Percentiles rank a stretch among this genome's conserved stretches.
Conservation (phyloP, 2,329 filamentous ascomycete genomes). For the Colletotrichum tropicale region DNA sequence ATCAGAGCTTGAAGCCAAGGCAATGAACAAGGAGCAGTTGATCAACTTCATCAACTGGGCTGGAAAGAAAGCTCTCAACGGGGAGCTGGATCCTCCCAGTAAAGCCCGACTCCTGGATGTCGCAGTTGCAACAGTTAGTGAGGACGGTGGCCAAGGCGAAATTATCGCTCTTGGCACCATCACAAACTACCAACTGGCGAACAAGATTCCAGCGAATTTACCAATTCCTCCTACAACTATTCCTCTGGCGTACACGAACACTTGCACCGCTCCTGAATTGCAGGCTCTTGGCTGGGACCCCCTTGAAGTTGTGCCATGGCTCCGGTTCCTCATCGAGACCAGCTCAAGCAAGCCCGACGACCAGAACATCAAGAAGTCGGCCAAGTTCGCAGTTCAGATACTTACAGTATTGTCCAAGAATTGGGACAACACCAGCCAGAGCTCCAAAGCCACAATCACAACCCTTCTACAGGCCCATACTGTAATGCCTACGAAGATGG, state of each 20-base stretch:
- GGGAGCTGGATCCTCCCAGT: slow-evolving; percentile 73
- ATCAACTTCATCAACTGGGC: slow-evolving; percentile 86
- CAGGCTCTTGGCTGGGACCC: slow-evolving; percentile 86
- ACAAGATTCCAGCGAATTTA: slow-evolving; percentile 79
- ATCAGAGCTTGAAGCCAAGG: slow-evolving; percentile 80
- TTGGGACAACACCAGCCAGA: slow-evolving; percentile 79
- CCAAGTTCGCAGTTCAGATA: slow-evolving; percentile 78
- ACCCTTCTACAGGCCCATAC: slow-evolving; percentile 69
- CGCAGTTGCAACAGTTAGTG: slow-evolving; percentile 73
- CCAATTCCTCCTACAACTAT: slow-evolving; percentile 84
- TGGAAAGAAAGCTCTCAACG: slow-evolving; percentile 71
- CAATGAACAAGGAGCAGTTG: slow-evolving; percentile 79
- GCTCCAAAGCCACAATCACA: slow-evolving; percentile 69
- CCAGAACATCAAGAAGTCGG: slow-evolving; percentile 72
- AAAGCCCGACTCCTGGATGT: slow-evolving; percentile 77
- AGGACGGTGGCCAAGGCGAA: slow-evolving; percentile 64
- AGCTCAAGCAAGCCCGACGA: slow-evolving; percentile 62
- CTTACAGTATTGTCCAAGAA: slow-evolving; percentile 84
- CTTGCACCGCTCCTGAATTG: slow-evolving; percentile 69
- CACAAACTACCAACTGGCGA: slow-evolving; percentile 74
- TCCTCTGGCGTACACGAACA: slow-evolving; percentile 81
- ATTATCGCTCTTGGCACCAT: slow-evolving; percentile 82
- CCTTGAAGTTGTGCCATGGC: slow-evolving; percentile 84
- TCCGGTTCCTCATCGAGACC: slow-evolving; percentile 78
- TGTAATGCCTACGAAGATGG: slow-evolving; percentile 87